Evolutionary conservation across 1,284 basidiomycete genomes (phyloP), one percentile per base, ranked within the genome.

Genomic region (Cutaneotrichosporon cutaneum): DNA sequence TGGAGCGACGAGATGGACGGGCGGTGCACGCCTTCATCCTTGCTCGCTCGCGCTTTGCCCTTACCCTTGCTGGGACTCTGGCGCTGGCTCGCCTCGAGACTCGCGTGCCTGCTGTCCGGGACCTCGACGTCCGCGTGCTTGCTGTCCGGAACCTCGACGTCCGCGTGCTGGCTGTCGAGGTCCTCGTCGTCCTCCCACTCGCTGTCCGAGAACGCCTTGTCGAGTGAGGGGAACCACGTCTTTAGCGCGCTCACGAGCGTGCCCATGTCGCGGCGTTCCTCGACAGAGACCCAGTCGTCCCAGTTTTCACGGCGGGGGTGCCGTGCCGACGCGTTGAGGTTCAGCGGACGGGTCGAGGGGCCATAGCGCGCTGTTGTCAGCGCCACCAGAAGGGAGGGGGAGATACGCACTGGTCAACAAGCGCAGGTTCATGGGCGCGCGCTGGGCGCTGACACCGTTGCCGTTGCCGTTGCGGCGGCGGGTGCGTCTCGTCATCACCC

Each of bases 381-480:
- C 22, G 45, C 45, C 16, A 14, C 6, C 48, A n/a, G n/a, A n/a
- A n/a, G n/a, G 22, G 24, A 2, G 26, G 18, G 48, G 8, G 24
- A 14, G 22, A 24, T 4, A 48, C 48, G 14, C 18, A 50, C 48
- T 30, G 1, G 48, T 50, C 24, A 50, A 2, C 27, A 50, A 26
- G 21, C 48, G 48, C 48, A 50, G 26, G 27, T 14, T 50, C 48
- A 50, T 26, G 24, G 48, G 48, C 24, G 48, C 48, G 48, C 48
- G 48, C 26, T 50, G 48, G 13, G 48, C 27, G 14, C 27, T 26
- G 26, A 50, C 48, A 26, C 48, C 48, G n/a, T n/a, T n/a, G n/a
- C n/a, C n/a, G n/a, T n/a, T n/a, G 27, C 48, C 18, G 7, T 30
- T 30, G 27, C 26, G 14, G 26, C 26, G 48, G 26, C 39, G 16